phyloP scores from a whole-genome alignment of 306 rosid species.

The Cicer bijugum region DNA sequence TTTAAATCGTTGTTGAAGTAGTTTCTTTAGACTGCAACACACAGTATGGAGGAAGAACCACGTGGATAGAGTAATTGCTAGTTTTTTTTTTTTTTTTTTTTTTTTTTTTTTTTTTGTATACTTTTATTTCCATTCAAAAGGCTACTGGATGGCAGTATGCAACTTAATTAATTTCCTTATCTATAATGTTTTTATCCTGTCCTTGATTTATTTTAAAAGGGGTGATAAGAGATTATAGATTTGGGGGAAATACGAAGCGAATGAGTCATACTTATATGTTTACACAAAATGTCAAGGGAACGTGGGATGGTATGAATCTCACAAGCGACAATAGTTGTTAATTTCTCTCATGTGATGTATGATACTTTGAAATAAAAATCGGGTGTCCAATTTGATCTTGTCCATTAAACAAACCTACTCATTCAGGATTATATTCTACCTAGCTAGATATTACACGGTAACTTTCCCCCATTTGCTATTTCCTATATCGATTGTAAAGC shows the following conservation, averaged over 20 bases:
- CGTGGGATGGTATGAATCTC: conserved; percentile 10
- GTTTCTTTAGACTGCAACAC: conserved; percentile 24
- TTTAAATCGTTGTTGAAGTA: conserved; percentile 22
- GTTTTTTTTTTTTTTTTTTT: background rate
- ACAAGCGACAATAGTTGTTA: background rate
- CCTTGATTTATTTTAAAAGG: background rate
- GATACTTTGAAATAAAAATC: conserved; percentile 24
- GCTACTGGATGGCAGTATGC: background rate
- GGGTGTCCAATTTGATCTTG: conserved; percentile 30
- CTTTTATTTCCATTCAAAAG: conserved; percentile 11
- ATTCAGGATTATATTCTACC: conserved; percentile 27
- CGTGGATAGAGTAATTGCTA: background rate
- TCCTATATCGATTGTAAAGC: conserved; percentile 23
- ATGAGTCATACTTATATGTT: background rate
- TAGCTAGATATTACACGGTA: background rate
- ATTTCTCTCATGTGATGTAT: conserved; percentile 26
- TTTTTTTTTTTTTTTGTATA: background rate
- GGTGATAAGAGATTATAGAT: background rate
- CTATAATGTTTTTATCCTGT: background rate
- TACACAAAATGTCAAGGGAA: conserved; percentile 13
- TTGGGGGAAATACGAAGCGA: conserved; percentile 26
- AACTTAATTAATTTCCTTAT: background rate
- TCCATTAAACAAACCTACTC: conserved; percentile 16
- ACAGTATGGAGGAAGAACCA: background rate
- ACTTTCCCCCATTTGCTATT: background rate